Conservation (phyloP, 2,329 filamentous ascomycete genomes). For the Fusarium brevicatenulatum region DNA sequence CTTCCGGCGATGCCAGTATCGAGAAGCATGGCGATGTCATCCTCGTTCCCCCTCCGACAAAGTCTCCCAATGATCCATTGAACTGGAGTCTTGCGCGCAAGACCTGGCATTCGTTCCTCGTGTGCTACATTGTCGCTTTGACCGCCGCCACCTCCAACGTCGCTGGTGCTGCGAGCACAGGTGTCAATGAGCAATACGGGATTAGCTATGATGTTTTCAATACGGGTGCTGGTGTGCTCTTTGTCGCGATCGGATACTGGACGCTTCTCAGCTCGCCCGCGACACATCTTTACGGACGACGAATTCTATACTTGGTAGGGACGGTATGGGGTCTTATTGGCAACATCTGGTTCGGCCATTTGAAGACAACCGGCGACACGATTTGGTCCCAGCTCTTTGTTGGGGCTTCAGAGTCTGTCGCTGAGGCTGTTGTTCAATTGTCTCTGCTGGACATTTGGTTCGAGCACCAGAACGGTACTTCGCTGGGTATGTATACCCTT, state of each 20-base stretch:
- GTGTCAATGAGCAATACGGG: conserved; percentile 60
- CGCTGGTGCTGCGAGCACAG: conserved; percentile 61
- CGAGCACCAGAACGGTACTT: conserved; percentile 64
- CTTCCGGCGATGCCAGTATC: conserved; percentile 37
- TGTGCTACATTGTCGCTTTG: conserved; percentile 63
- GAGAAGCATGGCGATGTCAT: conserved; percentile 57
- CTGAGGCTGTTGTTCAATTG: conserved; percentile 66
- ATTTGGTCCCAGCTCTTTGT: conserved; percentile 68
- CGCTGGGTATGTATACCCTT: conserved; percentile 65
- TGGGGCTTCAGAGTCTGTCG: conserved; percentile 65
- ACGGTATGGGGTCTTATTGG: conserved; percentile 60
- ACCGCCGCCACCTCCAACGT: conserved; percentile 67
- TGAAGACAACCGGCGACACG: conserved; percentile 55
- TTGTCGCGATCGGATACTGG: conserved; percentile 66
- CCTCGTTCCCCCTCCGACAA: conserved; percentile 63
- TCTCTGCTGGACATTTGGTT: conserved; percentile 67
- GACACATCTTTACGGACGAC: conserved; percentile 64
- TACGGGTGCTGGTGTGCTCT: conserved; percentile 66
- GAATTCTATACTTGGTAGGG: conserved; percentile 64
- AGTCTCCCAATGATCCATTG: conserved; percentile 62
- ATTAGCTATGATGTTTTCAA: conserved; percentile 64
- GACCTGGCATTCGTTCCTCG: conserved; percentile 61
- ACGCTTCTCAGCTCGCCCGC: conserved; percentile 63
- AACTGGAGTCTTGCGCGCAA: conserved; percentile 61
- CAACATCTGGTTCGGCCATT: conserved; percentile 63